These are phyloP conservation scores for Phytopythium helicoides DNA, from an alignment of 352 stramenopile genomes.

Conservation along the genomic window DNA sequence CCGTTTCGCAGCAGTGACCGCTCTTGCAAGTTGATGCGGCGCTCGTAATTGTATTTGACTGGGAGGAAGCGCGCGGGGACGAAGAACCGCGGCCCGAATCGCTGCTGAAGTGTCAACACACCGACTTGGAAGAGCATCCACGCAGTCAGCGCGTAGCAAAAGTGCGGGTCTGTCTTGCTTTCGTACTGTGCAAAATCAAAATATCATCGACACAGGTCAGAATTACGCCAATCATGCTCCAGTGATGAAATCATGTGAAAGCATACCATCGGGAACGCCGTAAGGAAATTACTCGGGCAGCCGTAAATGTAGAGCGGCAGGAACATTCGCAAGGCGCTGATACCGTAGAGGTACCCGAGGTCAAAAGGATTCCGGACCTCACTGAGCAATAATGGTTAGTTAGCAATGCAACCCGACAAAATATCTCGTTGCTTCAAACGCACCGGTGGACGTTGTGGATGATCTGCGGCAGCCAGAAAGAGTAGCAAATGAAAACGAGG, in stretches of 20 bases:
- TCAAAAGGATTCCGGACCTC: conserved; percentile 95
- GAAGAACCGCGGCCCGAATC: conserved; percentile 94
- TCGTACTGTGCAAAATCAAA: conserved; percentile 51
- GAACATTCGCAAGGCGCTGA: conserved; percentile 91
- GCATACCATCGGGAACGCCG: conserved; percentile 73
- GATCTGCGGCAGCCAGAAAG: conserved; percentile 99
- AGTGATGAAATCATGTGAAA: too few relatives aligned
- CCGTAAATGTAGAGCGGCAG: conserved; percentile 96
- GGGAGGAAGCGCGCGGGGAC: conserved; percentile 94
- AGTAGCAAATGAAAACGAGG: conserved; percentile 94
- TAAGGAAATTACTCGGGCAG: conserved; percentile 93
- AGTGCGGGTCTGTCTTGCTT: conserved; percentile 55
- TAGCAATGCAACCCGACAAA: neutral
- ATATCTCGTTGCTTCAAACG: neutral
- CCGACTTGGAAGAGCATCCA: conserved; percentile 93
- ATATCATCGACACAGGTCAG: too few relatives aligned
- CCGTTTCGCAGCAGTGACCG: conserved; percentile 50
- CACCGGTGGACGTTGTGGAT: conserved; percentile 92
- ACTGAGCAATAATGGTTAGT: conserved; percentile 14
- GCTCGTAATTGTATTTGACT: conserved; percentile 97
- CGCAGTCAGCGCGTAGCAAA: conserved; percentile 76
- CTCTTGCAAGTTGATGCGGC: conserved; percentile 71
- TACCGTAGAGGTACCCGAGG: conserved; percentile 93
- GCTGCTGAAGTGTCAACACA: conserved; percentile 91
- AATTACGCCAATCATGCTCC: too few relatives aligned